These are phyloP conservation scores for Blastomyces parvus DNA, from an alignment of 2,329 filamentous ascomycete genomes.

Conservation along the genomic window DNA sequence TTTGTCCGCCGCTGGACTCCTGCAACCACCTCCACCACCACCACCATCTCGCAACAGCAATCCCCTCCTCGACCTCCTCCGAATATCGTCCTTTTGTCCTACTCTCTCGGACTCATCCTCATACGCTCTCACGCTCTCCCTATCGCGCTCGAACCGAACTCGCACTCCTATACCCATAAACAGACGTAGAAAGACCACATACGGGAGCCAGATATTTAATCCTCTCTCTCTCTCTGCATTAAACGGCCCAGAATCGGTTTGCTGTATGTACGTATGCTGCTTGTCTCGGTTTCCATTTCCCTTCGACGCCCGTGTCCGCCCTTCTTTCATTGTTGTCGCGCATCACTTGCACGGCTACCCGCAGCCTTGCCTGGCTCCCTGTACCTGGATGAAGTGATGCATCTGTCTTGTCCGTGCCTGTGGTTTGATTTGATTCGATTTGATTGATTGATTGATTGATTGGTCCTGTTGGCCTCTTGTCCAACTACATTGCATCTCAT, in stretches of 20 bases:
- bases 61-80: background rate
- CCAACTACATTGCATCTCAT: background rate
- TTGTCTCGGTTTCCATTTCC: background rate
- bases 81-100: background rate
- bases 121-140: background rate
- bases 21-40: too few relatives aligned
- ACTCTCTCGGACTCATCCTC: background rate
- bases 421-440: too few relatives aligned
- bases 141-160: too few relatives aligned
- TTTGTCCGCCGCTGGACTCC: background rate
- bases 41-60: background rate
- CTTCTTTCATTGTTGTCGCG: slow-evolving; percentile 5
- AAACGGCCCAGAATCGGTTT: background rate
- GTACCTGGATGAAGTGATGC: background rate
- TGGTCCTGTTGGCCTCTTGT: background rate
- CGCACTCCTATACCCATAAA: background rate
- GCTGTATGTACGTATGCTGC: background rate
- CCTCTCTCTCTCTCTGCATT: background rate
- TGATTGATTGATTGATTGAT: background rate
- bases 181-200: background rate
- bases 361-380: background rate
- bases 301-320: background rate
- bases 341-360: background rate
- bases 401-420: background rate
- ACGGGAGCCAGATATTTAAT: too few relatives aligned